phyloP scores from a whole-genome alignment of 176 grass and related monocot genomes.

The Saccharum officinarum region DNA sequence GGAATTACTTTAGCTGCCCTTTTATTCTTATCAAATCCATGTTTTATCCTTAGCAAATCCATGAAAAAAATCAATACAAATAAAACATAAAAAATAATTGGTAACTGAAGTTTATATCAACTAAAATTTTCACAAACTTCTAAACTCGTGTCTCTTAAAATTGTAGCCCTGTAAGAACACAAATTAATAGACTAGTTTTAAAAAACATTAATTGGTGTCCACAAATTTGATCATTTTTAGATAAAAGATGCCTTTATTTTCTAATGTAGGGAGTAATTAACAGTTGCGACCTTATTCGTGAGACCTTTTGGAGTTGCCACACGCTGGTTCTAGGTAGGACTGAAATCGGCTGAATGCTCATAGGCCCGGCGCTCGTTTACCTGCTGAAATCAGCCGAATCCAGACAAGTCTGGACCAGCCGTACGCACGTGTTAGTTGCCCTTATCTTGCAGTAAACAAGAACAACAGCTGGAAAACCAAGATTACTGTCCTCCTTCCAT shows the following conservation, averaged over 20 bases:
- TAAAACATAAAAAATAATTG: no score
- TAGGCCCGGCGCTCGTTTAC: no score
- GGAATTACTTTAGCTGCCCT: not conserved
- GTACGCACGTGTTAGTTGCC: not conserved
- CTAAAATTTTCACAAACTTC: no score
- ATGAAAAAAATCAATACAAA: no score
- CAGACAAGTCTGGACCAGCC: no score
- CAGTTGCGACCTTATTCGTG: not conserved
- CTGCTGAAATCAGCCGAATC: no score
- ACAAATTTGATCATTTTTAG: not conserved
- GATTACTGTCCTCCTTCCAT: not conserved
- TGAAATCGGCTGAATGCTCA: no score
- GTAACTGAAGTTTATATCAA: no score
- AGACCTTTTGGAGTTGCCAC: not conserved
- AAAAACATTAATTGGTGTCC: not conserved
- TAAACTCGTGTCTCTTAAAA: no score
- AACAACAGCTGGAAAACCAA: not conserved
- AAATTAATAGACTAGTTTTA: not conserved
- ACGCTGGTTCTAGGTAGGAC: no score
- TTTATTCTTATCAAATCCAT: not conserved
- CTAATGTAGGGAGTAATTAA: not conserved
- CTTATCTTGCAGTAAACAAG: constrained; percentile 11
- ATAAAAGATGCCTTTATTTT: not conserved
- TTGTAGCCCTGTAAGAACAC: no score
- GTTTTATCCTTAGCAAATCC: not conserved